Conservation (phyloP, 345 rosid genomes). For the Camelina laxa region DNA sequence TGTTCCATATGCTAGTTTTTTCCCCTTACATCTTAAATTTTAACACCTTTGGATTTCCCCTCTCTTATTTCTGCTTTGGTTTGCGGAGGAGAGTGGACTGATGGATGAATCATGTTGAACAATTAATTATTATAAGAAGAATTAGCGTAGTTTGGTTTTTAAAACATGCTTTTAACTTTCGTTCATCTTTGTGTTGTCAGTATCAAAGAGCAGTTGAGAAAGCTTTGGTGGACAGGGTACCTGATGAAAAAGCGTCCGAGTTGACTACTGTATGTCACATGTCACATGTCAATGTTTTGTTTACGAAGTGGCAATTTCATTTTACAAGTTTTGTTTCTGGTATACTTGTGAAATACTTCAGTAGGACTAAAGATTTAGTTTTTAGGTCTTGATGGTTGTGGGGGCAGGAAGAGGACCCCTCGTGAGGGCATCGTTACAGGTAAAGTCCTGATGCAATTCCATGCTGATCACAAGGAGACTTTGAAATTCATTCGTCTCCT, state of each 20-base stretch:
- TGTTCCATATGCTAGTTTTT: constrained; percentile 15
- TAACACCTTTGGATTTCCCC: background rate
- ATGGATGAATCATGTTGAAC: constrained; percentile 14
- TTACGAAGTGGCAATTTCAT: constrained; percentile 29
- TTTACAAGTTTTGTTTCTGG: constrained; percentile 2
- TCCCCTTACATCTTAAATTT: constrained; percentile 1
- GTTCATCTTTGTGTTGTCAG: constrained; percentile 54
- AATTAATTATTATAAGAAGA: background rate
- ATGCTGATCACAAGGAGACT: constrained; percentile 24
- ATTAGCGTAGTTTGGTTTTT: background rate
- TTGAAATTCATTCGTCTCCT: constrained; percentile 27
- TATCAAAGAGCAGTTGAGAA: constrained; percentile 86
- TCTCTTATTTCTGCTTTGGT: background rate
- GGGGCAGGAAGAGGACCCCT: constrained; percentile 99
- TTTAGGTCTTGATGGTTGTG: constrained; percentile 93
- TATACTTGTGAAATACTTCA: background rate
- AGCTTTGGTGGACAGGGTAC: constrained; percentile 87
- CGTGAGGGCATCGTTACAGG: constrained; percentile 98
- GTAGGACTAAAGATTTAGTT: constrained; percentile 20
- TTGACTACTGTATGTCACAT: constrained; percentile 66
- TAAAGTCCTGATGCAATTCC: constrained; percentile 38
- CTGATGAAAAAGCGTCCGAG: constrained; percentile 61
- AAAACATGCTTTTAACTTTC: constrained; percentile 1
- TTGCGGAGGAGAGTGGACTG: background rate
- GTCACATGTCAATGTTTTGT: constrained; percentile 30